phyloP scores from a whole-genome alignment of 805 yeast genomes.

The Cephaloascus albidus region DNA sequence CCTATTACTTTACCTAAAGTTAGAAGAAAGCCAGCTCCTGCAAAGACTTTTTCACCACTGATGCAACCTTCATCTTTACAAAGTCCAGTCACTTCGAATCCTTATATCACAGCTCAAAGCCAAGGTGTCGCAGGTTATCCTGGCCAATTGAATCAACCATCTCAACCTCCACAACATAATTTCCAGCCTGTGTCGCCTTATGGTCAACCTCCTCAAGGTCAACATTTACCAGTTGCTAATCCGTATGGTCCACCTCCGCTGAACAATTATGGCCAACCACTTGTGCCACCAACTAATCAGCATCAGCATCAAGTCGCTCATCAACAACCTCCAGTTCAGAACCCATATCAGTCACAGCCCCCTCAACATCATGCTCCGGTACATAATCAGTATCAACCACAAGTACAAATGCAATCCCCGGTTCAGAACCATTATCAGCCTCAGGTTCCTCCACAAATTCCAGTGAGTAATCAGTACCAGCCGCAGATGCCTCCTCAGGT shows the following conservation, averaged over 20 bases:
- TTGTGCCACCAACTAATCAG: constrained; percentile 3
- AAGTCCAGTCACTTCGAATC: not conserved
- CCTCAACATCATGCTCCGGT: not conserved
- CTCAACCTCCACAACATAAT: not conserved
- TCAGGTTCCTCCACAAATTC: constrained; percentile 1
- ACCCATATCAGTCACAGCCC: constrained; percentile 17
- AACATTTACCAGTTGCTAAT: constrained; percentile 2
- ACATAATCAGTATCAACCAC: constrained; percentile 1
- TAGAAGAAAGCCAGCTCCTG: constrained; percentile 7
- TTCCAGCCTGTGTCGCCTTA: constrained; percentile 3
- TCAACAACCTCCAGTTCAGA: constrained; percentile 14
- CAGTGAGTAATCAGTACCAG: not conserved
- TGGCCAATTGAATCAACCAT: no score
- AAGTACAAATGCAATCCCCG: constrained; percentile 2
- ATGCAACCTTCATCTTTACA: constrained; percentile 11
- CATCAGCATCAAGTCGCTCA: constrained; percentile 5
- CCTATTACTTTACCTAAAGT: constrained; percentile 26
- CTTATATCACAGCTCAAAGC: not conserved
- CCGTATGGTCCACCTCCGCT: constrained; percentile 9
- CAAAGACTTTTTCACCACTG: constrained; percentile 4
- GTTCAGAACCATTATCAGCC: constrained; percentile 6
- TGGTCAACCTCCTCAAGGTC: constrained; percentile 6
- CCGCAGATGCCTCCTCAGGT: constrained; percentile 1
- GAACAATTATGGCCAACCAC: constrained; percentile 8
- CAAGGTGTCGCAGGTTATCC: not conserved